Evolutionary conservation across 176 grass and related monocot genomes (phyloP).

Genomic region (Olyra latifolia): DNA sequence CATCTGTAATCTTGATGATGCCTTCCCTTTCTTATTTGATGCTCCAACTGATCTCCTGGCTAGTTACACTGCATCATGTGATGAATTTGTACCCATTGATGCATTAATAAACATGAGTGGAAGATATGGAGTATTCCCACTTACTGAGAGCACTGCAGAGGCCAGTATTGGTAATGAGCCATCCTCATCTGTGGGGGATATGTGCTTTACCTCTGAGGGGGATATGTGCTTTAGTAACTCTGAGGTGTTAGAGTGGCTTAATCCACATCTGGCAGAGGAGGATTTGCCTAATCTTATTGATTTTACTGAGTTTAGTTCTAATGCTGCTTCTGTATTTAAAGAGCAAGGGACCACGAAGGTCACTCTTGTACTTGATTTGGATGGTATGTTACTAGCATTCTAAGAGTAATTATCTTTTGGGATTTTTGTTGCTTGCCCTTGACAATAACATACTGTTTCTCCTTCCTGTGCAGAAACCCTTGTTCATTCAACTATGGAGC

Average conservation of each 20-base stretch:
- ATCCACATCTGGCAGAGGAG: conserved; percentile 56
- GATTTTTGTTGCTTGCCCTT: neutral
- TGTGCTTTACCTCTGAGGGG: conserved; percentile 41
- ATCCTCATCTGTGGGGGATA: conserved; percentile 39
- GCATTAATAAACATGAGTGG: conserved; percentile 48
- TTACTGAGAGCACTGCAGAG: conserved; percentile 48
- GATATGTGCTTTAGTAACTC: conserved; percentile 47
- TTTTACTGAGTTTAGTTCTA: conserved; percentile 58
- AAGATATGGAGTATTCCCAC: conserved; percentile 62
- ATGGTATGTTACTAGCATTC: conserved; percentile 60
- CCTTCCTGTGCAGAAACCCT: conserved; percentile 82
- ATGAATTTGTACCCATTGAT: conserved; percentile 54
- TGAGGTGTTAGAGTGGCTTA: conserved; percentile 58
- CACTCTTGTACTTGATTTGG: conserved; percentile 98
- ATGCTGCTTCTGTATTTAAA: conserved; percentile 27
- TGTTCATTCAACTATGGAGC: conserved; percentile 81
- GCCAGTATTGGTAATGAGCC: conserved; percentile 25
- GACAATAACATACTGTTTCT: conserved; percentile 18
- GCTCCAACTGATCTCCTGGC: conserved; percentile 49
- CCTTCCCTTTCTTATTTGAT: conserved; percentile 61
- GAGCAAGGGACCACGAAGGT: conserved; percentile 48
- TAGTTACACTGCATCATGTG: conserved; percentile 36
- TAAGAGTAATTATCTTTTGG: neutral
- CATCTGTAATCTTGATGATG: conserved; percentile 60
- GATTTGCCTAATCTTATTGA: conserved; percentile 55